phyloP scores from a whole-genome alignment of 768 basidiomycete species.

The Naganishia friedmannii region DNA sequence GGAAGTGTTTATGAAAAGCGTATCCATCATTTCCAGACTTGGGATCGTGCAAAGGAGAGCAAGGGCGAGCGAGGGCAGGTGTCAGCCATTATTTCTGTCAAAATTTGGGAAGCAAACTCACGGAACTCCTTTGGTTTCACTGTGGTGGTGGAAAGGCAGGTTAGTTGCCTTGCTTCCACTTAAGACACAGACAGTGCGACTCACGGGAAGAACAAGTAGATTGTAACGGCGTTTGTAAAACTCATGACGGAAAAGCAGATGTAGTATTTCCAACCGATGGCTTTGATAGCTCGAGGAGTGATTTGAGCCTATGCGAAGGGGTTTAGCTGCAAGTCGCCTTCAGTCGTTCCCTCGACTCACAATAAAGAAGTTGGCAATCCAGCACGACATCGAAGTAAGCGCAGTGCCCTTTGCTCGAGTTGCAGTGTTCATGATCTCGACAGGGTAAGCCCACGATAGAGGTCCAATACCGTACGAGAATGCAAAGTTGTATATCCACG shows the following conservation, averaged over 20 bases:
- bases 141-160: background rate
- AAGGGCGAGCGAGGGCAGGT: background rate
- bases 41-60: background rate
- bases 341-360: background rate
- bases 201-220: conserved; percentile 34
- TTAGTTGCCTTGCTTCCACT: background rate
- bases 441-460: conserved; percentile 27
- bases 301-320: conserved; percentile 26
- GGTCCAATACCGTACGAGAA: conserved; percentile 30
- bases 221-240: conserved; percentile 32
- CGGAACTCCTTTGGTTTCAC: conserved; percentile 16
- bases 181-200: background rate
- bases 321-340: background rate
- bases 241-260: conserved; percentile 36
- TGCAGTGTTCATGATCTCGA: conserved; percentile 30
- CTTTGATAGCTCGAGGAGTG: conserved; percentile 31
- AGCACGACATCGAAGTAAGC: conserved; percentile 30
- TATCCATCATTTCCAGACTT: background rate
- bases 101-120: background rate
- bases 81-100: background rate
- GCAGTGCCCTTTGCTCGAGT: conserved; percentile 32
- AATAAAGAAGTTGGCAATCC: conserved; percentile 30
- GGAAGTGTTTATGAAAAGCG: background rate
- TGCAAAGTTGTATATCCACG: conserved; percentile 31
- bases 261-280: conserved; percentile 39